phyloP scores from a whole-genome alignment of 345 rosid species.

The Toxicodendron radicans region DNA sequence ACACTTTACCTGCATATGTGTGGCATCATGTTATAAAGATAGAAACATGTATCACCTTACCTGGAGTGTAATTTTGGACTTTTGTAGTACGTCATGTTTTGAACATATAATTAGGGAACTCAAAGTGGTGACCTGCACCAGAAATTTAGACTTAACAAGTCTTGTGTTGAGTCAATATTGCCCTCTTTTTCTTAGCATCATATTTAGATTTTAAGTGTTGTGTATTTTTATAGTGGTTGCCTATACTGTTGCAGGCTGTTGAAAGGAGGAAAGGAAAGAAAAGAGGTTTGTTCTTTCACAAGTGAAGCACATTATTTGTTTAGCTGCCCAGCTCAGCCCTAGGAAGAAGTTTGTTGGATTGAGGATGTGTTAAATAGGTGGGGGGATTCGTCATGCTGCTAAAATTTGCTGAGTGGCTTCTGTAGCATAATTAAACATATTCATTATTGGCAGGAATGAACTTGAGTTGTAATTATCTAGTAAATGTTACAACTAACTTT shows the following conservation, averaged over 20 bases:
- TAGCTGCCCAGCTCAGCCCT: neutral
- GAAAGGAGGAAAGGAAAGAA: constrained; percentile 72
- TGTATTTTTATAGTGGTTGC: neutral
- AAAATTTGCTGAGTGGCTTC: neutral
- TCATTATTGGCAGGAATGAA: constrained; percentile 9
- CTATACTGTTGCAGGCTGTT: constrained; percentile 50
- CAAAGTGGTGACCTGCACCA: neutral
- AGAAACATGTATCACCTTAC: too few species aligned
- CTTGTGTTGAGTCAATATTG: neutral
- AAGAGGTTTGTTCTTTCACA: constrained; percentile 56
- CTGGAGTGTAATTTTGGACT: too few species aligned
- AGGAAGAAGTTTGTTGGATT: neutral
- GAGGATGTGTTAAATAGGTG: neutral
- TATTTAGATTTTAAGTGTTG: neutral
- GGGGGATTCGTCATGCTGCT: neutral
- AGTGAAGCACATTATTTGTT: constrained; percentile 30
- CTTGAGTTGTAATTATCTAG: constrained; percentile 6
- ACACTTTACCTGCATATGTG: neutral
- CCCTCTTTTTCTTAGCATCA: neutral
- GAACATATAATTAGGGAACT: neutral
- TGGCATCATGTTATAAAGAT: neutral
- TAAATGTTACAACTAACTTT: too few species aligned
- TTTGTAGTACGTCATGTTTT: neutral
- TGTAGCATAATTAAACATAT: neutral
- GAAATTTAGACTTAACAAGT: neutral